These are phyloP conservation scores for Babesia bigemina DNA, from an alignment of 169 alveolate genomes.

Conservation along the genomic window DNA sequence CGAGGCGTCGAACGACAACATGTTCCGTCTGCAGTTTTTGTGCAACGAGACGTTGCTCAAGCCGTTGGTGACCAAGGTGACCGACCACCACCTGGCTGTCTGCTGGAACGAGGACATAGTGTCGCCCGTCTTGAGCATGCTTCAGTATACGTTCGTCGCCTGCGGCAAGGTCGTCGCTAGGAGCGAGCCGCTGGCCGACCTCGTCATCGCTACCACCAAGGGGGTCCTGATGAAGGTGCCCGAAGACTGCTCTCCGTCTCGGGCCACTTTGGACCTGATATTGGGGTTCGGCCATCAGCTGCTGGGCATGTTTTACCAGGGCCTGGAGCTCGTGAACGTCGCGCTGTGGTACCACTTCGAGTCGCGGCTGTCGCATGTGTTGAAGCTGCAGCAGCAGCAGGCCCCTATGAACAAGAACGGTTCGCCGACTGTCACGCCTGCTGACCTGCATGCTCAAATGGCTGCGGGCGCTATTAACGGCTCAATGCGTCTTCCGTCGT, in stretches of 20 bases:
- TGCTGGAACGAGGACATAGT: conserved; percentile 29
- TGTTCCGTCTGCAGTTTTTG: conserved; percentile 3
- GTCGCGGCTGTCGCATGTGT: conserved; percentile 15
- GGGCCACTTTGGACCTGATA: neutral
- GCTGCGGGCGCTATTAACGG: neutral
- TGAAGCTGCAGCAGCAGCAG: conserved; percentile 20
- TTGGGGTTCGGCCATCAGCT: neutral
- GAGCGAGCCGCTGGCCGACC: conserved; percentile 11
- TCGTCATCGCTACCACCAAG: conserved; percentile 4
- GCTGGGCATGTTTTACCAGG: conserved; percentile 3
- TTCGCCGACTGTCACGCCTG: neutral
- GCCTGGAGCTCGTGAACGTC: conserved; percentile 4
- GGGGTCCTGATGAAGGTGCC: conserved; percentile 9
- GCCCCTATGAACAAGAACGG: neutral
- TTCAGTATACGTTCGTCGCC: neutral
- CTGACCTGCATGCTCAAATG: no score
- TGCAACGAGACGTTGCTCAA: conserved; percentile 26
- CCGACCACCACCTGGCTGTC: neutral
- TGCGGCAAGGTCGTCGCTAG: neutral
- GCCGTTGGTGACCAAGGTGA: conserved; percentile 3
- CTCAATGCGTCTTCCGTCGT: neutral
- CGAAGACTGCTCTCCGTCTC: conserved; percentile 14
- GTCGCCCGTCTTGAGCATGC: conserved; percentile 9
- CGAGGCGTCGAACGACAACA: neutral
- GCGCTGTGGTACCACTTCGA: conserved; percentile 15